phyloP scores from a whole-genome alignment of 1,284 basidiomycete species.

The Cutaneotrichosporon sp. region DNA sequence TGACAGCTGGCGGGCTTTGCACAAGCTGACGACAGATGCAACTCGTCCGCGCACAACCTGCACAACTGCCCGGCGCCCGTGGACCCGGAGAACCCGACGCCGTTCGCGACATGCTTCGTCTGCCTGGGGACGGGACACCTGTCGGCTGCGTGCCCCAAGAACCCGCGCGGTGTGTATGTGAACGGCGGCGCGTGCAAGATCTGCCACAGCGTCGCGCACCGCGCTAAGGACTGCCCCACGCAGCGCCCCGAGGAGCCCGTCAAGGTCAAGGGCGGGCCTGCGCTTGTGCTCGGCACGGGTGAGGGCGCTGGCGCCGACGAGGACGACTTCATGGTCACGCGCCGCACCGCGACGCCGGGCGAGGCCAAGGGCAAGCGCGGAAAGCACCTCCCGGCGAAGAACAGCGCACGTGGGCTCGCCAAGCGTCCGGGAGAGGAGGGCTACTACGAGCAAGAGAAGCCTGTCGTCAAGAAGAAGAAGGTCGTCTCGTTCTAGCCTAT shows the following conservation, averaged over 20 bases:
- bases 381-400: constrained; percentile 40
- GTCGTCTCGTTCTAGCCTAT: constrained; percentile 23
- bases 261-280: background rate
- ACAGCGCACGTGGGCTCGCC: constrained; percentile 36
- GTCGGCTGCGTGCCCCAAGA: constrained; percentile 76
- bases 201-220: constrained; percentile 78
- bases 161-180: constrained; percentile 82
- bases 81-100: constrained; percentile 69
- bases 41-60: constrained; percentile 75
- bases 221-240: constrained; percentile 74
- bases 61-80: constrained; percentile 70
- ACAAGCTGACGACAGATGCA: constrained; percentile 64
- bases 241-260: constrained; percentile 21
- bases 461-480: constrained; percentile 19
- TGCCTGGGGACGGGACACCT: constrained; percentile 80
- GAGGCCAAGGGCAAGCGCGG: constrained; percentile 11
- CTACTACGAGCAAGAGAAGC: constrained; percentile 7
- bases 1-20: background rate
- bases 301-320: constrained; percentile 73
- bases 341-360: constrained; percentile 12
- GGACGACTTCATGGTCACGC: constrained; percentile 81
- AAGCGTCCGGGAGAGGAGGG: constrained; percentile 30
- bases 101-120: constrained; percentile 89
- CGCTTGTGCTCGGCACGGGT: constrained; percentile 29
- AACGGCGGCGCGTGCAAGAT: constrained; percentile 89